phyloP scores from a whole-genome alignment of 495 filamentous ascomycete species.

The Penicillium riverlandense region DNA sequence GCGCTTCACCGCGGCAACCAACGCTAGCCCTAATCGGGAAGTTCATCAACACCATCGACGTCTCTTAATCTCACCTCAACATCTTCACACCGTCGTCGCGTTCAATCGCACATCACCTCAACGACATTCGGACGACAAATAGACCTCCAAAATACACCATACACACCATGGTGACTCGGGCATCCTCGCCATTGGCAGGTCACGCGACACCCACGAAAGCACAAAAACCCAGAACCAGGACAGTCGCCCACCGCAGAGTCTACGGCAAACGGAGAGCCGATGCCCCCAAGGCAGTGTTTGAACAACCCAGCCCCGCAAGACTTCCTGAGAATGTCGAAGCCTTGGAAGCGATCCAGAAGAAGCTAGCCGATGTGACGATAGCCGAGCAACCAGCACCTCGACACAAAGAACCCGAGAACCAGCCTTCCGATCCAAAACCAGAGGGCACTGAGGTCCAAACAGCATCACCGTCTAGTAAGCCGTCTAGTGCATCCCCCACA shows the following conservation, averaged over 20 bases:
- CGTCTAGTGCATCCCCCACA: neutral
- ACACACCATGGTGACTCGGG: slow-evolving; percentile 2
- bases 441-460: neutral
- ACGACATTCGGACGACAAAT: neutral
- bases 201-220: slow-evolving; percentile 14
- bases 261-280: slow-evolving; percentile 37
- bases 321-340: slow-evolving; percentile 6
- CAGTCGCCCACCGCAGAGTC: slow-evolving; percentile 25
- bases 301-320: slow-evolving; percentile 28
- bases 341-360: slow-evolving; percentile 23
- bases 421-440: neutral
- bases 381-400: slow-evolving; percentile 6
- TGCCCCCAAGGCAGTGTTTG: slow-evolving; percentile 35
- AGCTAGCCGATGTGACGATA: slow-evolving; percentile 30
- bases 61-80: neutral
- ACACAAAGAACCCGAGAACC: neutral
- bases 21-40: slow-evolving; percentile 18
- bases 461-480: neutral
- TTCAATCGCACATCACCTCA: neutral
- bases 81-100: neutral
- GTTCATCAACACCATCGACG: slow-evolving; percentile 19
- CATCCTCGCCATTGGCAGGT: slow-evolving; percentile 4
- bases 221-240: slow-evolving; percentile 12
- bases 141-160: neutral
- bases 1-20: slow-evolving; percentile 13